phyloP scores from a whole-genome alignment of 1,284 basidiomycete genomes.

The Naganishia albida region DNA sequence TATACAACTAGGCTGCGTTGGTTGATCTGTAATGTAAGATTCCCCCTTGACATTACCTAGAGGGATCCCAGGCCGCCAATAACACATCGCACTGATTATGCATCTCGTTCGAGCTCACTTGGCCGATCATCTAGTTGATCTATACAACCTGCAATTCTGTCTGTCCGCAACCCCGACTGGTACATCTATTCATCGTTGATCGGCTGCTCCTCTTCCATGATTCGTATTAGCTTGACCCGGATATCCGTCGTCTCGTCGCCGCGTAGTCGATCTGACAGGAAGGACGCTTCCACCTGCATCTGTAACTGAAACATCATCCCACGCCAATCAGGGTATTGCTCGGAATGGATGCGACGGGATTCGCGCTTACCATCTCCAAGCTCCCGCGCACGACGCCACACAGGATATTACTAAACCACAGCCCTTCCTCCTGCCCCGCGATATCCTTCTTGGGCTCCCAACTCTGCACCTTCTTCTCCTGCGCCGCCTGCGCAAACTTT shows the following conservation, averaged over 20 bases:
- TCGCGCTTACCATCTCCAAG: conserved; percentile 83
- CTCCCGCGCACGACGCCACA: conserved; percentile 92
- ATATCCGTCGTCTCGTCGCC: conserved; percentile 96
- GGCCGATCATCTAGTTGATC: background rate
- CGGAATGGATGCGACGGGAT: background rate
- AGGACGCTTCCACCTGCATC: conserved; percentile 89
- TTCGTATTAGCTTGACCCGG: conserved; percentile 82
- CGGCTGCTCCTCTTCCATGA: conserved; percentile 83
- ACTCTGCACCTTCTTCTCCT: conserved; percentile 18
- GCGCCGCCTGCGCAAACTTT: conserved; percentile 20
- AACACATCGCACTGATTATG: too few species aligned
- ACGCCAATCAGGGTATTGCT: background rate
- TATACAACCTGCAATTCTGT: background rate
- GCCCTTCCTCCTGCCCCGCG: conserved; percentile 65
- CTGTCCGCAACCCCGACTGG: background rate
- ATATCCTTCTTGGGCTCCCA: conserved; percentile 21
- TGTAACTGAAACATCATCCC: conserved; percentile 67
- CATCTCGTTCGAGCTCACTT: too few species aligned
- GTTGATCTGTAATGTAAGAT: too few species aligned
- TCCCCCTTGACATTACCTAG: too few species aligned
- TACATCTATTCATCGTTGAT: conserved; percentile 52
- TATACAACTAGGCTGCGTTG: too few species aligned
- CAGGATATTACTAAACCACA: conserved; percentile 96
- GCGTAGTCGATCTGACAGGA: conserved; percentile 83
- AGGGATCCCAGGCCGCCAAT: too few species aligned